A percentile compares a stretch with the other conserved stretches of the same genome.
Evolutionary conservation across 306 rosid species (phyloP).

Genomic region (Aeschynomene evenia): DNA sequence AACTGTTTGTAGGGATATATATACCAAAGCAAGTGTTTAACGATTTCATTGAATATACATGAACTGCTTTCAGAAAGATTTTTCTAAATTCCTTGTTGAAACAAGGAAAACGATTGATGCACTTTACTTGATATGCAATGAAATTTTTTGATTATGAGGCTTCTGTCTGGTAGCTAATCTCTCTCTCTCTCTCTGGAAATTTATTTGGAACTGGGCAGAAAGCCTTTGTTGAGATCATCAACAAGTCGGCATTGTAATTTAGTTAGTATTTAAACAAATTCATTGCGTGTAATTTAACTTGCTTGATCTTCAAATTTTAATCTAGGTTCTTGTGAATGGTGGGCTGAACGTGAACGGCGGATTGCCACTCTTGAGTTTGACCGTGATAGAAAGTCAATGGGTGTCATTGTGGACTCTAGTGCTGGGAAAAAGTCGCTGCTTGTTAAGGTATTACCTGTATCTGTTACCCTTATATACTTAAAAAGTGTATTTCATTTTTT

Average conservation of each 20-base stretch:
- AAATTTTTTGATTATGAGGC: background rate
- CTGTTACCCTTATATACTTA: background rate
- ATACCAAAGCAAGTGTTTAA: background rate
- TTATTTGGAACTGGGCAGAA: background rate
- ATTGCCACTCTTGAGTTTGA: constrained; percentile 95
- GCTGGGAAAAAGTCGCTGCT: constrained; percentile 58
- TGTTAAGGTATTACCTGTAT: constrained; percentile 64
- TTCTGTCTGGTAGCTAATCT: background rate
- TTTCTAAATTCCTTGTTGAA: background rate
- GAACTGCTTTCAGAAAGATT: background rate
- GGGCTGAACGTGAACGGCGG: constrained; percentile 58
- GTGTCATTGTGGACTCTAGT: constrained; percentile 61
- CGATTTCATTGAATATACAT: background rate
- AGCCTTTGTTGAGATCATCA: constrained; percentile 15
- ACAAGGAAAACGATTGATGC: background rate
- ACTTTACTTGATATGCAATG: background rate
- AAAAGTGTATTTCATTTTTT: background rate
- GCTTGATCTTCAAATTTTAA: constrained; percentile 16
- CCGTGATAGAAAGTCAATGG: constrained; percentile 88
- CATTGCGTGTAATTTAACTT: background rate
- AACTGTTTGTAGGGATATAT: background rate
- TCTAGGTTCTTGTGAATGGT: constrained; percentile 65
- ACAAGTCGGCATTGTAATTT: background rate
- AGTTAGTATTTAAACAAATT: background rate
- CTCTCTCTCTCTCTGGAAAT: background rate